phyloP scores from a whole-genome alignment of 2,329 filamentous ascomycete genomes.

The Cordyceps pruinosa region DNA sequence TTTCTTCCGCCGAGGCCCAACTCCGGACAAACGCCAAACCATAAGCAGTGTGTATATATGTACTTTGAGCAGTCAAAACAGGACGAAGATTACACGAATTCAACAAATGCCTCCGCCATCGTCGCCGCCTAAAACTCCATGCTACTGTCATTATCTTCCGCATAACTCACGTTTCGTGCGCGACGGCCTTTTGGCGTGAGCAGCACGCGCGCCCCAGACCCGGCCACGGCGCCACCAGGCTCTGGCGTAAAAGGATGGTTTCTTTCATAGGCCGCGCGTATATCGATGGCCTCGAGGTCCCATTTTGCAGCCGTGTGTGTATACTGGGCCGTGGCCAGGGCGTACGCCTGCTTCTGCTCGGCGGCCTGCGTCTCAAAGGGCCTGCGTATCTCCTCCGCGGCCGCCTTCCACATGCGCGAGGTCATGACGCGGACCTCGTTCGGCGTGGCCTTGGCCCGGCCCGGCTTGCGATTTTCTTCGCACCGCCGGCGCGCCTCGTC shows the following conservation, averaged over 20 bases:
- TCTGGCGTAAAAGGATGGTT: slow-evolving; percentile 41
- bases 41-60: background rate
- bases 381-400: slow-evolving; percentile 59
- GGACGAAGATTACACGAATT: background rate
- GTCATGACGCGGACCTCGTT: slow-evolving; percentile 83
- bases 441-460: slow-evolving; percentile 58
- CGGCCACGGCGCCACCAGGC: background rate
- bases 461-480: slow-evolving; percentile 55
- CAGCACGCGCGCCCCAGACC: background rate
- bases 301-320: slow-evolving; percentile 59
- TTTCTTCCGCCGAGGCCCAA: background rate
- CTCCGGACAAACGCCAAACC: slow-evolving; percentile 8
- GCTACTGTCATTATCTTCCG: slow-evolving; percentile 27
- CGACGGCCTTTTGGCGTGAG: slow-evolving; percentile 26
- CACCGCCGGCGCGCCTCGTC: slow-evolving; percentile 55
- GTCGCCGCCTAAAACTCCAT: slow-evolving; percentile 15
- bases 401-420: slow-evolving; percentile 85
- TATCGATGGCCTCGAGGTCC: slow-evolving; percentile 58
- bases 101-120: background rate
- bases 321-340: slow-evolving; percentile 50
- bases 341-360: slow-evolving; percentile 61
- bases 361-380: slow-evolving; percentile 73
- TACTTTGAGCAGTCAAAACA: background rate
- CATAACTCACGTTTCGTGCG: slow-evolving; percentile 33
- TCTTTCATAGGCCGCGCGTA: slow-evolving; percentile 45